Percentiles rank a stretch among this genome's conserved stretches.
Conservation (phyloP, 169 alveolate genomes). For the Cryptosporidium sp. region DNA sequence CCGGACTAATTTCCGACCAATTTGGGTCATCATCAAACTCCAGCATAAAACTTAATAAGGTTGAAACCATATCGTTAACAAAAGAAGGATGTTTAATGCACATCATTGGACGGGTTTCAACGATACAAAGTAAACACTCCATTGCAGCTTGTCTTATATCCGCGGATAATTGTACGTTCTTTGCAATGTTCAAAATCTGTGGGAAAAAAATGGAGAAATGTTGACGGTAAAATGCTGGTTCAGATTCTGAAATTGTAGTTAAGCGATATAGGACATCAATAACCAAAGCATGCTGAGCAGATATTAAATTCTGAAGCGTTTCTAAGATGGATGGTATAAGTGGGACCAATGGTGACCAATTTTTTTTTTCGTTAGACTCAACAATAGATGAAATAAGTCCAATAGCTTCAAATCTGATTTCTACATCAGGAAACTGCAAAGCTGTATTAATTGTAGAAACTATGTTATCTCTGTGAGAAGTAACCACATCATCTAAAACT, state of each 20-base stretch:
- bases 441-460: slow-evolving; percentile 72
- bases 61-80: slow-evolving; percentile 71
- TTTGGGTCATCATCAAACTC: slow-evolving; percentile 85
- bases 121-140: slow-evolving; percentile 65
- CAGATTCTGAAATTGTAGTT: slow-evolving; percentile 66
- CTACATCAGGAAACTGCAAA: slow-evolving; percentile 62
- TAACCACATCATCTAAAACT: slow-evolving; percentile 58
- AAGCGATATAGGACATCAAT: slow-evolving; percentile 66
- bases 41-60: slow-evolving; percentile 81
- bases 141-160: slow-evolving; percentile 73
- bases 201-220: slow-evolving; percentile 61
- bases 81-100: slow-evolving; percentile 49
- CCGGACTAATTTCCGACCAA: slow-evolving; percentile 78
- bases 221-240: slow-evolving; percentile 69
- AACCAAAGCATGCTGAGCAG: slow-evolving; percentile 70
- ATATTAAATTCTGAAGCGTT: slow-evolving; percentile 52
- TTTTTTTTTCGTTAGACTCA: slow-evolving; percentile 57
- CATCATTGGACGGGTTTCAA: slow-evolving; percentile 73
- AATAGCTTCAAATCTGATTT: slow-evolving; percentile 62
- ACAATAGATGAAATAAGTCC: slow-evolving; percentile 69
- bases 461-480: slow-evolving; percentile 67
- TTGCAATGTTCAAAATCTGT: slow-evolving; percentile 55
- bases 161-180: slow-evolving; percentile 49
- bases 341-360: slow-evolving; percentile 72
- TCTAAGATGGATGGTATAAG: slow-evolving; percentile 43